Conservation (phyloP, 805 yeast species). For the Phaffomyces thermotolerans region DNA sequence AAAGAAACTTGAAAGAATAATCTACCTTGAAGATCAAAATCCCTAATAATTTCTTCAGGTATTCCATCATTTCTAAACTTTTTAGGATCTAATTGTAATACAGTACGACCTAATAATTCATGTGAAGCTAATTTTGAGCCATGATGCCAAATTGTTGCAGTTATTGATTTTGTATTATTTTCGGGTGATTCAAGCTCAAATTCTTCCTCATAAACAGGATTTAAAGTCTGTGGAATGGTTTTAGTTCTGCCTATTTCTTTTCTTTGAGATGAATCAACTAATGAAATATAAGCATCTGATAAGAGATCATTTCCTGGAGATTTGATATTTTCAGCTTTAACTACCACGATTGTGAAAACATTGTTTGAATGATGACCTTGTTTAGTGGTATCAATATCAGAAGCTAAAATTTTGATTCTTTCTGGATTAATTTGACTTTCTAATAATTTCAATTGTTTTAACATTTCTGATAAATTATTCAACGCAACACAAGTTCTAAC, state of each 20-base stretch:
- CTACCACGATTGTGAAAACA: slow-evolving; percentile 55
- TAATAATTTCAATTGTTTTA: slow-evolving; percentile 39
- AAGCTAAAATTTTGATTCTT: slow-evolving; percentile 30
- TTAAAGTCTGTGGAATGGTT: slow-evolving; percentile 47
- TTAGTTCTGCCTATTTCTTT: slow-evolving; percentile 64
- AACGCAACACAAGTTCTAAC: slow-evolving; percentile 66
- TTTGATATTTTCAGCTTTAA: slow-evolving; percentile 55
- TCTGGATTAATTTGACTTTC: slow-evolving; percentile 59
- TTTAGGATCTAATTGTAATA: slow-evolving; percentile 53
- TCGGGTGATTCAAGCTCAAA: slow-evolving; percentile 49
- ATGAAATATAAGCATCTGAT: slow-evolving; percentile 53
- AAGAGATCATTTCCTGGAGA: slow-evolving; percentile 39
- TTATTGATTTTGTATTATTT: slow-evolving; percentile 37
- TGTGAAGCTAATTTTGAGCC: slow-evolving; percentile 40
- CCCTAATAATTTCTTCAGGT: slow-evolving; percentile 51
- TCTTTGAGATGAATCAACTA: slow-evolving; percentile 48
- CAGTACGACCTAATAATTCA: slow-evolving; percentile 58
- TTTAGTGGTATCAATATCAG: slow-evolving; percentile 25
- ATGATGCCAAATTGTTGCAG: slow-evolving; percentile 68
- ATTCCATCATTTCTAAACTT: slow-evolving; percentile 61
- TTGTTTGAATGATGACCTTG: slow-evolving; percentile 31
- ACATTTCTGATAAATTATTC: slow-evolving; percentile 54
- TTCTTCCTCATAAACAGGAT: slow-evolving; percentile 85
- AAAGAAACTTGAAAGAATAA: slow-evolving; percentile 60
- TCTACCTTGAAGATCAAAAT: slow-evolving; percentile 59